These are phyloP conservation scores for Ceratocystis destructans DNA, from an alignment of 2,329 filamentous ascomycete species.

Conservation along the genomic window DNA sequence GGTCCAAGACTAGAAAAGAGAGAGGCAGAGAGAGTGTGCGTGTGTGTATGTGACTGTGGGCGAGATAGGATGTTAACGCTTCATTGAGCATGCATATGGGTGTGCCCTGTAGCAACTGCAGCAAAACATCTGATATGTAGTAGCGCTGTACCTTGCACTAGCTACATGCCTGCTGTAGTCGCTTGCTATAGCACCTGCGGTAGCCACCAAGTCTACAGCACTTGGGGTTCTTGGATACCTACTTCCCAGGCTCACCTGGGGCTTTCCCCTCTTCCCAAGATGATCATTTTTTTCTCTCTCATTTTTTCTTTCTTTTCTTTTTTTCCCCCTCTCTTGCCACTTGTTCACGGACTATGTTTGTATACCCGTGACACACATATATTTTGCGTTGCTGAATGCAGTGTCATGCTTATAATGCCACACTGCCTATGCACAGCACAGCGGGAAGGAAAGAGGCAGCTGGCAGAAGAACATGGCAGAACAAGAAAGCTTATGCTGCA, in stretches of 20 bases:
- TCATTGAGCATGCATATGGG: too few relatives aligned
- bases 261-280: too few relatives aligned
- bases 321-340: background rate
- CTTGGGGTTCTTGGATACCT: background rate
- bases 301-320: background rate
- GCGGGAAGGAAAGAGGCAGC: slow-evolving; percentile 4
- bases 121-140: too few relatives aligned
- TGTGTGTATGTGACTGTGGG: background rate
- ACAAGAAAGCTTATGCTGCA: background rate
- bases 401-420: background rate
- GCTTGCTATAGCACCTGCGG: background rate
- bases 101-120: too few relatives aligned
- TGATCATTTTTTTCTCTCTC: background rate
- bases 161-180: too few relatives aligned
- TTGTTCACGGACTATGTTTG: background rate
- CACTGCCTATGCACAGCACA: slow-evolving; percentile 3
- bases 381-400: slow-evolving; percentile 1
- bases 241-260: background rate
- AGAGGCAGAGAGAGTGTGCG: background rate
- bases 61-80: too few relatives aligned
- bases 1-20: background rate
- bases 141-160: too few relatives aligned
- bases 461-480: background rate
- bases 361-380: background rate
- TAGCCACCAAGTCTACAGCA: background rate